Conservation (phyloP, 73 alveolate species). For the Blepharisma stoltei region DNA sequence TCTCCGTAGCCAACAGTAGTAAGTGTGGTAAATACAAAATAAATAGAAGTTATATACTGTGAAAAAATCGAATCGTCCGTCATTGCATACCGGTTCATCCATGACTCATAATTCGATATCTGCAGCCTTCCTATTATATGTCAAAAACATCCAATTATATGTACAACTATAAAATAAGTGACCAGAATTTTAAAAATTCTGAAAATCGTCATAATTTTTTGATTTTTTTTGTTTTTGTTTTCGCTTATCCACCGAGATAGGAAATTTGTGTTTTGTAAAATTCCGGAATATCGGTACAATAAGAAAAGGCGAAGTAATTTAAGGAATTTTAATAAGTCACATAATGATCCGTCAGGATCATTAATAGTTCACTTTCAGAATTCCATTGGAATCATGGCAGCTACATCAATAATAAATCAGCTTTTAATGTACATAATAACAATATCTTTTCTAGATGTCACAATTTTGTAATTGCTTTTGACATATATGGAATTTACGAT, state of each 20-base stretch:
- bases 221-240: constrained; percentile 3
- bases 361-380: not conserved
- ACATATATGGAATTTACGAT: no score
- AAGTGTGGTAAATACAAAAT: constrained; percentile 62
- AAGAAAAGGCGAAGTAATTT: constrained; percentile 25
- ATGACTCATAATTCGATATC: not conserved
- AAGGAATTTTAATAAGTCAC: constrained; percentile 30
- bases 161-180: constrained; percentile 26
- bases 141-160: constrained; percentile 42
- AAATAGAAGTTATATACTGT: constrained; percentile 47
- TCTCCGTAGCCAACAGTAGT: constrained; percentile 76
- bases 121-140: constrained; percentile 24
- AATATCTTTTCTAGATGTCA: not conserved
- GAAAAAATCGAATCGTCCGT: constrained; percentile 30
- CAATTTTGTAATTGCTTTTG: no score
- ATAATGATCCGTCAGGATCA: not conserved
- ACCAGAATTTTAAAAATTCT: constrained; percentile 26
- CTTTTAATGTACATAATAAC: not conserved
- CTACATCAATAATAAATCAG: constrained; percentile 15
- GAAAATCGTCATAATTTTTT: not conserved
- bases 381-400: not conserved
- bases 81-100: constrained; percentile 28
- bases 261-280: not conserved
- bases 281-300: constrained; percentile 23
- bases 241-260: no score